Evolutionary conservation across 768 basidiomycete genomes (phyloP).

Genomic region (Boletus insuetus): DNA sequence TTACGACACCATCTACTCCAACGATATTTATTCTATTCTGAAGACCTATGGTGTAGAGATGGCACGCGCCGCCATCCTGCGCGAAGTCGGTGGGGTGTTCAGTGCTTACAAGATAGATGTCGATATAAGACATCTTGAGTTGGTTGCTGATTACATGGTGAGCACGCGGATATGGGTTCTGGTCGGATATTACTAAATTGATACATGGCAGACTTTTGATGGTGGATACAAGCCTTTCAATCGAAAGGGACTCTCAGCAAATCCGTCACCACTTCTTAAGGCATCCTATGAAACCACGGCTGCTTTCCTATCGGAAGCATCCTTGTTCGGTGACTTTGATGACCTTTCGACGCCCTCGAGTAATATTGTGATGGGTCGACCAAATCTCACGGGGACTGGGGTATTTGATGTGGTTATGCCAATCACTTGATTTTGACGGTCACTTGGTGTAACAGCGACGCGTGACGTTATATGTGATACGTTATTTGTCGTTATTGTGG

Average conservation of each 20-base stretch:
- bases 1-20: constrained; percentile 82
- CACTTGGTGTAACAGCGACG: constrained; percentile 2
- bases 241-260: constrained; percentile 88
- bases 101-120: constrained; percentile 95
- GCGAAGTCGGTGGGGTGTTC: constrained; percentile 90
- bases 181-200: not conserved
- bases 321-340: constrained; percentile 93
- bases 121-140: constrained; percentile 87
- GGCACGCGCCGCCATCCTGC: constrained; percentile 86
- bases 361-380: constrained; percentile 86
- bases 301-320: constrained; percentile 90
- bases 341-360: constrained; percentile 87
- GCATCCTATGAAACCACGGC: constrained; percentile 98
- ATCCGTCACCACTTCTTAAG: constrained; percentile 94
- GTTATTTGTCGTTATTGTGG: constrained; percentile 27
- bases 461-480: constrained; percentile 6
- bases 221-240: constrained; percentile 99
- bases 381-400: constrained; percentile 90
- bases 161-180: constrained; percentile 23
- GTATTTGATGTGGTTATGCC: constrained; percentile 85
- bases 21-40: constrained; percentile 90
- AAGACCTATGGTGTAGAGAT: constrained; percentile 96
- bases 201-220: constrained; percentile 76
- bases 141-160: constrained; percentile 99
- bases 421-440: constrained; percentile 6